Conservation (phyloP, 148 eudicot species). For the Chenopodium quinoa region DNA sequence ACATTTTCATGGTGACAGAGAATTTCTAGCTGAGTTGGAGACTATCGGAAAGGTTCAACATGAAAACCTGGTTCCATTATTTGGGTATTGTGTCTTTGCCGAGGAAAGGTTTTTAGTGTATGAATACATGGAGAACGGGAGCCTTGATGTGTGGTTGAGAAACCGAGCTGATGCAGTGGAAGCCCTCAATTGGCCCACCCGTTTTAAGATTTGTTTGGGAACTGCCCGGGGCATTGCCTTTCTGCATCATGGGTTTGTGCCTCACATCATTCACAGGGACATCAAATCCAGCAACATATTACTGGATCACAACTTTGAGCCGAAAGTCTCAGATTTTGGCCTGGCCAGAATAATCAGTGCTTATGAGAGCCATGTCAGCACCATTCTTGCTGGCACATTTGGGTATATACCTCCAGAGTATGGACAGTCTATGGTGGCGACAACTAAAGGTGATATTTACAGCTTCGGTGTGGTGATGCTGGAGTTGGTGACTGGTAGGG, state of each 20-base stretch:
- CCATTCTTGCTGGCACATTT: constrained; percentile 78
- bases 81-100: constrained; percentile 70
- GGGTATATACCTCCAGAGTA: constrained; percentile 98
- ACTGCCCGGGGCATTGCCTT: constrained; percentile 88
- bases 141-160: constrained; percentile 90
- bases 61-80: constrained; percentile 70
- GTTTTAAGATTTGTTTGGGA: constrained; percentile 78
- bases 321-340: constrained; percentile 89
- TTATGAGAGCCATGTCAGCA: constrained; percentile 91
- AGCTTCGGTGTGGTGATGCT: constrained; percentile 96
- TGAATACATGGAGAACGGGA: constrained; percentile 94
- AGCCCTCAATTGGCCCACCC: constrained; percentile 81
- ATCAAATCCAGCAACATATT: constrained; percentile 90
- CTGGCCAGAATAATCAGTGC: constrained; percentile 90
- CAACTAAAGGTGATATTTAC: constrained; percentile 78
- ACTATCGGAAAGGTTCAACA: constrained; percentile 90
- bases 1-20: constrained; percentile 68
- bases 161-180: constrained; percentile 73
- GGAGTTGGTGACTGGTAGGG: constrained; percentile 79
- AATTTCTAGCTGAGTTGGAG: constrained; percentile 93
- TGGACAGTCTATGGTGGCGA: constrained; percentile 82
- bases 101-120: constrained; percentile 84
- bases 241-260: constrained; percentile 89
- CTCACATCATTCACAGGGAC: constrained; percentile 90
- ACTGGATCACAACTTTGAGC: constrained; percentile 64